phyloP scores from a whole-genome alignment of 331 rosid genomes.

The Erythrophleum ivorense region DNA sequence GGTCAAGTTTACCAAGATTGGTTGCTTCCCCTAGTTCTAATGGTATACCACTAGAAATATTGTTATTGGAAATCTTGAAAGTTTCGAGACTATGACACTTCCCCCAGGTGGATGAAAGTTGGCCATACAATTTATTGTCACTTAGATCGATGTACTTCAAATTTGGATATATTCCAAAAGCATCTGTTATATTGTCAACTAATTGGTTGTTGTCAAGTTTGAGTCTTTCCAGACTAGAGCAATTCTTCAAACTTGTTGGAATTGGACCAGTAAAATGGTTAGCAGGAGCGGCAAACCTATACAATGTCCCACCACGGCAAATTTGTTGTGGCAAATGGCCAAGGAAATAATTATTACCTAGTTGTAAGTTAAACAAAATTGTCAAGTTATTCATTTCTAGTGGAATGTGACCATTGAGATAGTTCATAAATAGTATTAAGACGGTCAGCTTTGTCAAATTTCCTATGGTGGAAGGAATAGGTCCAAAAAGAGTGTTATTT shows the following conservation, averaged over 20 bases:
- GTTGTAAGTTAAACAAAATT: background rate
- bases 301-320: background rate
- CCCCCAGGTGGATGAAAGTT: background rate
- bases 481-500: background rate
- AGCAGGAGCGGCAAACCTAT: background rate
- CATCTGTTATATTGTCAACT: background rate
- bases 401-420: background rate
- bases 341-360: background rate
- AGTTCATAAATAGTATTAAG: background rate
- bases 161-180: background rate
- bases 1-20: background rate
- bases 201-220: background rate
- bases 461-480: constrained; percentile 8
- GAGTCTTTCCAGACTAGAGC: background rate
- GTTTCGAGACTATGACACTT: background rate
- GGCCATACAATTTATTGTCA: background rate
- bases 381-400: background rate
- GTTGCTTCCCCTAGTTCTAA: background rate
- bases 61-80: background rate
- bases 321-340: background rate
- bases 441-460: background rate
- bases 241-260: background rate
- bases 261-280: background rate
- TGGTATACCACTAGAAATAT: background rate
- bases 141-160: background rate